Conservation (phyloP, 768 basidiomycete species). For the Boletus rex-veris region DNA sequence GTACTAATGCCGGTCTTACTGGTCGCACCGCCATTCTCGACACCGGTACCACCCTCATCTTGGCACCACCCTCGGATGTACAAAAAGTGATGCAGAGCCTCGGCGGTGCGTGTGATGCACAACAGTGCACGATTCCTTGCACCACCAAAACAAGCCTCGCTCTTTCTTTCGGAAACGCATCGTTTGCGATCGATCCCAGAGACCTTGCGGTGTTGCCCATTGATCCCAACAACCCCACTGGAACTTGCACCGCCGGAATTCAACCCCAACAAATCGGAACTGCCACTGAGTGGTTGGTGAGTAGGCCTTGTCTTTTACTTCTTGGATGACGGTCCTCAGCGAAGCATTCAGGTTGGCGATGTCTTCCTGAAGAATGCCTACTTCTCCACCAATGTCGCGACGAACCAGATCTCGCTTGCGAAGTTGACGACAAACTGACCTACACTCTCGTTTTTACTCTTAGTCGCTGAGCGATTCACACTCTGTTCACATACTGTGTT, state of each 20-base stretch:
- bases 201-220: slow-evolving; percentile 62
- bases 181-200: slow-evolving; percentile 61
- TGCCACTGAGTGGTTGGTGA: slow-evolving; percentile 63
- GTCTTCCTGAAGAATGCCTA: slow-evolving; percentile 78
- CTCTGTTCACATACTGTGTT: not conserved
- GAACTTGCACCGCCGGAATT: slow-evolving; percentile 72
- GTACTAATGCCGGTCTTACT: slow-evolving; percentile 44
- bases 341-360: slow-evolving; percentile 48
- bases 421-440: slow-evolving; percentile 39
- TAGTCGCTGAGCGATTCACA: slow-evolving; percentile 7
- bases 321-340: not conserved
- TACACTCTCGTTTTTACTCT: not conserved
- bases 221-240: slow-evolving; percentile 46
- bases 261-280: slow-evolving; percentile 57
- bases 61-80: slow-evolving; percentile 47
- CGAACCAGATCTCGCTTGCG: slow-evolving; percentile 60
- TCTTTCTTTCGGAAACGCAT: slow-evolving; percentile 53
- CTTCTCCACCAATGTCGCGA: slow-evolving; percentile 58
- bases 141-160: slow-evolving; percentile 50
- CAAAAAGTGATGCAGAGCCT: slow-evolving; percentile 55
- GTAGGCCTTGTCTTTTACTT: slow-evolving; percentile 20
- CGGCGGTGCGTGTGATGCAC: slow-evolving; percentile 48
- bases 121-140: slow-evolving; percentile 65
- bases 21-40: slow-evolving; percentile 70
- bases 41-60: slow-evolving; percentile 46